Evolutionary conservation across 176 grass and related monocot species (phyloP).

Genomic region (Aechmea fasciata): DNA sequence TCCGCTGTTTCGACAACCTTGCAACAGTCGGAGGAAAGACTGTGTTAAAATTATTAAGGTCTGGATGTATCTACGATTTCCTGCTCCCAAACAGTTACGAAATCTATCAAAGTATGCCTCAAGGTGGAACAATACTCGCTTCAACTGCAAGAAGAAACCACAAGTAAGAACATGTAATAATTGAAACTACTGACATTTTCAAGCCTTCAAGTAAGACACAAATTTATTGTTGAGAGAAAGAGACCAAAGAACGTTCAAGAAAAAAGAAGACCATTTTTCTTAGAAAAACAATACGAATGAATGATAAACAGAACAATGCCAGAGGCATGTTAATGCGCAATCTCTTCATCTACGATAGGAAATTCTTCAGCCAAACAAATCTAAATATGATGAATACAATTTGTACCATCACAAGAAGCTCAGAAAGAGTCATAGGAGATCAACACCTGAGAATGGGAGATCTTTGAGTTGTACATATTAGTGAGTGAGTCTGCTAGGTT

Average conservation of each 20-base stretch:
- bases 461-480: slow-evolving; percentile 86
- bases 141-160: slow-evolving; percentile 37
- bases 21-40: slow-evolving; percentile 49
- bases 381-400: slow-evolving; percentile 3
- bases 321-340: too few species aligned
- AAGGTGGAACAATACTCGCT: slow-evolving; percentile 48
- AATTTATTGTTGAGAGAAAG: too few species aligned
- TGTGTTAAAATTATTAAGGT: slow-evolving; percentile 61
- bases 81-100: slow-evolving; percentile 60
- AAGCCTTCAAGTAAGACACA: too few species aligned
- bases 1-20: slow-evolving; percentile 23
- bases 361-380: background rate
- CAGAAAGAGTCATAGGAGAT: background rate
- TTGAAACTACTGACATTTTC: too few species aligned
- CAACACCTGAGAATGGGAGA: slow-evolving; percentile 57
- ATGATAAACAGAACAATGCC: too few species aligned
- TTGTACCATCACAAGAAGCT: background rate
- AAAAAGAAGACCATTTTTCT: too few species aligned
- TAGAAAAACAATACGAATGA: too few species aligned
- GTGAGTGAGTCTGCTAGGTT: slow-evolving; percentile 73
- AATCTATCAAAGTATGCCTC: slow-evolving; percentile 74
- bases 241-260: too few species aligned
- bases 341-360: too few species aligned
- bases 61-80: slow-evolving; percentile 85
- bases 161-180: background rate